Percentiles rank a stretch among this genome's conserved stretches.
phyloP scores from a whole-genome alignment of 805 yeast species.

The Ogataea sp. region DNA sequence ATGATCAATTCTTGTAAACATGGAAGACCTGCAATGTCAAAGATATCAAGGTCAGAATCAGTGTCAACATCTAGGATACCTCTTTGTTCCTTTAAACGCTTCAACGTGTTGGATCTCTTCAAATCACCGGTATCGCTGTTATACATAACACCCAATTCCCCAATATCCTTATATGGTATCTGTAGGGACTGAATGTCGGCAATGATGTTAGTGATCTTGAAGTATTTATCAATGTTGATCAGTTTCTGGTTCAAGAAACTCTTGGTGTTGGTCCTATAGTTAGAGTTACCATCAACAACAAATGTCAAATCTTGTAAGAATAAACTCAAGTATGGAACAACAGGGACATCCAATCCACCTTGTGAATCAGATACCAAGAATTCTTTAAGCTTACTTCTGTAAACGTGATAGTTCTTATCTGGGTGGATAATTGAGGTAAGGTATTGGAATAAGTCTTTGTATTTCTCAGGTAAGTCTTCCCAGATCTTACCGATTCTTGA shows the following conservation, averaged over 20 bases:
- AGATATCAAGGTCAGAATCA: slow-evolving; percentile 21
- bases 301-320: slow-evolving; percentile 75
- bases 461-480: slow-evolving; percentile 50
- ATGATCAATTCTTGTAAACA: slow-evolving; percentile 51
- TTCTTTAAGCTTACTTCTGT: slow-evolving; percentile 53
- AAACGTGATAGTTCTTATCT: slow-evolving; percentile 61
- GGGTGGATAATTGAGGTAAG: slow-evolving; percentile 67
- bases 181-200: slow-evolving; percentile 64
- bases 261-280: slow-evolving; percentile 47
- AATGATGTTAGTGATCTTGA: slow-evolving; percentile 56
- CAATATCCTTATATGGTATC: slow-evolving; percentile 40
- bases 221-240: slow-evolving; percentile 68
- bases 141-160: slow-evolving; percentile 20
- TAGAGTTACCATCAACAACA: slow-evolving; percentile 75
- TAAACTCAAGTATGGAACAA: slow-evolving; percentile 69
- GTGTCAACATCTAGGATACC: slow-evolving; percentile 6
- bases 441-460: slow-evolving; percentile 53
- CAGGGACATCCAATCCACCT: slow-evolving; percentile 41
- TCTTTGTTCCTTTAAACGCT: slow-evolving; percentile 13
- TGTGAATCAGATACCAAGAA: slow-evolving; percentile 40
- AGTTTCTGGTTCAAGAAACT: slow-evolving; percentile 46
- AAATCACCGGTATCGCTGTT: slow-evolving; percentile 16
- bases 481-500: slow-evolving; percentile 56
- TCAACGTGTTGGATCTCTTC: slow-evolving; percentile 22
- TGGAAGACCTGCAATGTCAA: slow-evolving; percentile 31